Evolutionary conservation across 305 asterid genomes (phyloP), one percentile per base, ranked within the genome.

Genomic region (Galium porrigens): DNA sequence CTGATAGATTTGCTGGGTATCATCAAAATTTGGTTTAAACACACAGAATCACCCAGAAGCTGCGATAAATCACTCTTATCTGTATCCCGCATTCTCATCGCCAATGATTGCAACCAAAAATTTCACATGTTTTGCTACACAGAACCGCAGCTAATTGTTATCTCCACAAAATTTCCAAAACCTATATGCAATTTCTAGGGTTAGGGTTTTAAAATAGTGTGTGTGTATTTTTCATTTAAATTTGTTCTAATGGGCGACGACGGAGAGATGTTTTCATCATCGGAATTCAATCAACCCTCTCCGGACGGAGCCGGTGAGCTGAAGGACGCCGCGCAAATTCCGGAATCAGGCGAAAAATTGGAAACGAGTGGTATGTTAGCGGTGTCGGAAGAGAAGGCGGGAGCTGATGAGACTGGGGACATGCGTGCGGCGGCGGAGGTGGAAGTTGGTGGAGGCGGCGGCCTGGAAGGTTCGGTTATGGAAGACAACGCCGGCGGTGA

Each of bases 141-240:
- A 36, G 63, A 12, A 29, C 44, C 17, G 7, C 59, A 25, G 27
- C 22, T 32, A 68, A 46, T 48, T n/a, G 9, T 3, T 12, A 9
- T 7, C 8, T 17, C 5, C 39, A 0, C 14, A 18, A 34, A 33
- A 12, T 30, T 51, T 0, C 25, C 49, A 3, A 51, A n/a, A 29
- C 17, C 27, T 54, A 10, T 9, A 56, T 36, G 58, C 48, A 59
- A 33, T 70, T 59, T 57, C 65, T 83, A 83, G 89, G 90, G 90
- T 81, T 84, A 81, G 89, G 89, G 86, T 81, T 81, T 77, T 72
- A 64, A 53, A 67, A 29, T 29, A 34, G 71, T 63, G 17, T 56
- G 17, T 56, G 37, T 56, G 34, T 57, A 0, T 58, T 27, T 56
- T 56, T 56, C 0, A 5, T 58, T 58, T 9, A 22, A 9, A 6